Evolutionary conservation across 2,329 filamentous ascomycete species (phyloP), one percentile per base, ranked within the genome.

Genomic region (Hirsutella thompsonii): DNA sequence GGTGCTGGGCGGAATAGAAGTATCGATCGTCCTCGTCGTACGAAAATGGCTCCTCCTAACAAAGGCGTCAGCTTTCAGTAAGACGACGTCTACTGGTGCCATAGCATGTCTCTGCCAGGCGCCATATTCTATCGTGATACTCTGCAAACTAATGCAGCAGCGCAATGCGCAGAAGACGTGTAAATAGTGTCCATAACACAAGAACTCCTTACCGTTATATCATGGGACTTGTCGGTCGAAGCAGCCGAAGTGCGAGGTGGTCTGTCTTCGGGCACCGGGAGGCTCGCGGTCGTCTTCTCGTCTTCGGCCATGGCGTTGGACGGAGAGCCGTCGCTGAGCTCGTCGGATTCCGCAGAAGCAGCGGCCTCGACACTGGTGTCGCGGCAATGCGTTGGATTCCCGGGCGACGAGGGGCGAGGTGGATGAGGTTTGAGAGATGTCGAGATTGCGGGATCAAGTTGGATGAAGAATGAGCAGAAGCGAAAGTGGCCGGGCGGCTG

Each of bases 21-120:
- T 59, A 53, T 46, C 45, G 50, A 36, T 60, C 60, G 47, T 62
- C 60, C 49, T 63, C 58, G 40, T 62, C 56, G 44, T 63, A 62
- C 8, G 59, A 59, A 42, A 62, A 62, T 43, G 60, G 59, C 49
- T 60, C 49, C 53, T 55, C 36, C n/a, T 19, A 18, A 34, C 14
- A 18, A 9, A 1, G 13, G 32, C 32, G 32, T 16, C 14, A 18
- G 14, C 14, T 5, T n/a, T n/a, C n/a, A 34, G 13, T 16, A 26
- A 26, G 11, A 26, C 14, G 8, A n/a, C 32, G 32, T 34, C 16
- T 34, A 16, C n/a, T 18, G 16, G 5, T n/a, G 8, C 9, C 18
- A 4, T 5, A 16, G 14, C 9, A n/a, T 14, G 14, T 14, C 11
- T 33, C 4, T 16, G n/a, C n/a, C n/a, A n/a, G n/a, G n/a, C n/a